phyloP scores from a whole-genome alignment of 1,284 basidiomycete genomes.

The Sutorius eximius region DNA sequence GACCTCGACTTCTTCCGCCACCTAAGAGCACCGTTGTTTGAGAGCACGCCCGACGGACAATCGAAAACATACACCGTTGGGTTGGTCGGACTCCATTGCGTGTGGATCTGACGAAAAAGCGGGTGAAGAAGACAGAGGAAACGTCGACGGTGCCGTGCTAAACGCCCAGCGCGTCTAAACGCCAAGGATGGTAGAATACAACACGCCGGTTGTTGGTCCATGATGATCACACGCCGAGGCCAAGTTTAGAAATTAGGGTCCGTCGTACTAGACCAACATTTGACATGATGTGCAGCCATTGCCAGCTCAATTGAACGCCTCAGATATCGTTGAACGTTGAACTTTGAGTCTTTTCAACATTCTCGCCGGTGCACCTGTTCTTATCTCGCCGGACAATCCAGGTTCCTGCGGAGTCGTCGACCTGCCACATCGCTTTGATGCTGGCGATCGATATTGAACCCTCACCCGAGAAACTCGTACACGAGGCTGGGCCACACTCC shows the following conservation, averaged over 20 bases:
- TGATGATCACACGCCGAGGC: neutral
- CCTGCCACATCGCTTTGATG: neutral
- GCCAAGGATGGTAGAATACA: neutral
- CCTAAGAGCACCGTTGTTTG: neutral
- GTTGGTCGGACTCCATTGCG: constrained; percentile 1
- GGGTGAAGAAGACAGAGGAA: neutral
- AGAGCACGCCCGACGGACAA: neutral
- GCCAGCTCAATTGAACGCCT: no score
- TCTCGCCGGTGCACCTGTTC: neutral
- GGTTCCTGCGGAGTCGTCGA: neutral
- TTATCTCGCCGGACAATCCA: neutral
- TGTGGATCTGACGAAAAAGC: neutral
- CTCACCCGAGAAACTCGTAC: neutral
- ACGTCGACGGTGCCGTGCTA: neutral
- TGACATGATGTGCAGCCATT: no score
- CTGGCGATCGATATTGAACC: neutral
- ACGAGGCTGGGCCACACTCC: neutral
- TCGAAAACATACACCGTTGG: constrained; percentile 2
- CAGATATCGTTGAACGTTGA: no score
- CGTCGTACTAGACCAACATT: neutral
- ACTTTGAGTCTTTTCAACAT: neutral
- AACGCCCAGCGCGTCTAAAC: neutral
- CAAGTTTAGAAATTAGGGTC: neutral
- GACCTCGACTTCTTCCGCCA: constrained; percentile 18
- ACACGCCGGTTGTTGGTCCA: neutral